A percentile compares a stretch with the other conserved stretches of the same genome.
These are phyloP conservation scores for Dryas integrifolia DNA, from an alignment of 331 rosid species.

Conservation along the genomic window DNA sequence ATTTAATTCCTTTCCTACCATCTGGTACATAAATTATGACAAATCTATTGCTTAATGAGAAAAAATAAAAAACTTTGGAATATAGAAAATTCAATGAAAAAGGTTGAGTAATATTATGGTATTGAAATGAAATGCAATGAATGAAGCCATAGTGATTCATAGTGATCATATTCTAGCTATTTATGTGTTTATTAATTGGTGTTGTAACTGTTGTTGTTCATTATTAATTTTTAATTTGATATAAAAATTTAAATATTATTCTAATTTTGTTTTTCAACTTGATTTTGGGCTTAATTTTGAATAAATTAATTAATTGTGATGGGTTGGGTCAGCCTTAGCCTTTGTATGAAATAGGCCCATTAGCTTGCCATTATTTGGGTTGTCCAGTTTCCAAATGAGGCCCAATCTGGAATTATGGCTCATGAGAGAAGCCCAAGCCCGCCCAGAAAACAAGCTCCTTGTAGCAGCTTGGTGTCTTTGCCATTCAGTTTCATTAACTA, in stretches of 20 bases:
- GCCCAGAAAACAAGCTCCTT: too few relatives aligned
- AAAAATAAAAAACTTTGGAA: background rate
- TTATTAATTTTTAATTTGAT: too few relatives aligned
- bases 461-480: too few relatives aligned
- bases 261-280: too few relatives aligned
- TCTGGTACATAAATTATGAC: background rate
- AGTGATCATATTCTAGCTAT: background rate
- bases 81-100: background rate
- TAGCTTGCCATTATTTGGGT: background rate
- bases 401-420: too few relatives aligned
- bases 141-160: too few relatives aligned
- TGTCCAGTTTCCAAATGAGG: too few relatives aligned
- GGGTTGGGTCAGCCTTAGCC: background rate
- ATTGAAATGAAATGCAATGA: background rate
- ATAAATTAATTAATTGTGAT: background rate
- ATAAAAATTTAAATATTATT: too few relatives aligned
- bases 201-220: too few relatives aligned
- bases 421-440: too few relatives aligned
- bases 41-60: background rate
- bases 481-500: background rate
- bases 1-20: background rate
- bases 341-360: background rate
- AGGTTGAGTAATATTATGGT: background rate
- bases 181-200: too few relatives aligned
- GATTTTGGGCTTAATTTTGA: too few relatives aligned